Base-by-base conservation (phyloP, 2,329 filamentous ascomycete species). In the Fusarium tanahbumbuense region DNA sequence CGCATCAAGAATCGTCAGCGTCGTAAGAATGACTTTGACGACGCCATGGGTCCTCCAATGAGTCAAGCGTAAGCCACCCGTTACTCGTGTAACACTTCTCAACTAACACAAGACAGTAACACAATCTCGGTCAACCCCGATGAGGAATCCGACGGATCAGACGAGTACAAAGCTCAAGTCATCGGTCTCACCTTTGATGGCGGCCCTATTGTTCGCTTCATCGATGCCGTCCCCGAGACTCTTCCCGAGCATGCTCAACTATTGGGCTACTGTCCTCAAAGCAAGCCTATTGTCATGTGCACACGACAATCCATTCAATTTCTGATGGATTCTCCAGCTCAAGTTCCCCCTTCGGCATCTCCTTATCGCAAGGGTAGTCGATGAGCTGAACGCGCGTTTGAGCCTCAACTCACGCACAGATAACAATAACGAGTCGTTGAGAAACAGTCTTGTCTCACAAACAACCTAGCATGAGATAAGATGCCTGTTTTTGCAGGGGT, bases 151-250 rank as follows among this genome's bases (percentile, higher is more conserved):
- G 76, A 79, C 28, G 76, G 34, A n/a, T 10, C 11, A 27, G 49
- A 76, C 9, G 77, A 78, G 3, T 67, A 75, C 25, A 74, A 76
- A 8, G 80, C 73, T 46, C 75, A 81, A 27, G 79, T 85, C 6
- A 76, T 85, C 45, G 83, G 83, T 41, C 83, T 83, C 69, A 83
- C 82, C 3, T 76, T 83, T 12, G 78, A 82, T 7, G 83, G 83
- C 16, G 81, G 81, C 5, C 83, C 83, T 5, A 85, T 85, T 53
- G 71, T 85, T n/a, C 79, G 80, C 20, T 83, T 85, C 60, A 76
- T 71, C 37, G 74, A 80, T n/a, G 73, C 80, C 1, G 70, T 78
- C 8, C 76, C 77, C 10, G 70, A 76, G 23, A 67, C 71, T 13
- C 56, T 82, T 3, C 76, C 77, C 4, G 68, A 77, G 9, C 75